These are phyloP conservation scores for Lecanosticta acicola DNA, from an alignment of 2,329 filamentous ascomycete species.

Conservation along the genomic window DNA sequence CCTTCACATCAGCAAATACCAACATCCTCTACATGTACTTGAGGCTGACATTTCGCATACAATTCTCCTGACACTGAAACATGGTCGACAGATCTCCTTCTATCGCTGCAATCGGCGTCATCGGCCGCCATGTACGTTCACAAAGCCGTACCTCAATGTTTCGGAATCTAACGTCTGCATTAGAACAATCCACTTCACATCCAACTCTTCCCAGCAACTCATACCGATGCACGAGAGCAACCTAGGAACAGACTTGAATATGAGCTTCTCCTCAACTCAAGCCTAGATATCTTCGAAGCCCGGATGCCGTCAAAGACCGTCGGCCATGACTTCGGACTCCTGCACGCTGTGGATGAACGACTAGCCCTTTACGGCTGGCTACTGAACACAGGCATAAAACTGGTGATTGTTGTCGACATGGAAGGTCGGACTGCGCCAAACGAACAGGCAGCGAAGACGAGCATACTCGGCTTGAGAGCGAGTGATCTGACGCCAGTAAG, in stretches of 20 bases:
- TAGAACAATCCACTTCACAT: conserved; percentile 97
- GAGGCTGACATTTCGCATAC: neutral
- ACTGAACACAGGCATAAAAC: conserved; percentile 89
- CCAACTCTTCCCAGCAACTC: conserved; percentile 70
- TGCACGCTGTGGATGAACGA: conserved; percentile 90
- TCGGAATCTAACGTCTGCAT: conserved; percentile 9
- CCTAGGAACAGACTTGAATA: conserved; percentile 75
- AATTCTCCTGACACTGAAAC: neutral
- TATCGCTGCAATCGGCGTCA: conserved; percentile 88
- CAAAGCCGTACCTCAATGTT: neutral
- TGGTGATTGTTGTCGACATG: conserved; percentile 88
- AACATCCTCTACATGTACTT: neutral
- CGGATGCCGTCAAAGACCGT: conserved; percentile 66
- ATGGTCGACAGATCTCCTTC: conserved; percentile 56
- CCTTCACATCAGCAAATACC: neutral
- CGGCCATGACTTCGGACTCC: conserved; percentile 81
- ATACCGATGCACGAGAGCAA: conserved; percentile 18
- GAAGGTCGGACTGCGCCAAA: conserved; percentile 57
- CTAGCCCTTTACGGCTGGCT: conserved; percentile 93
- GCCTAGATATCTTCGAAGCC: conserved; percentile 88
- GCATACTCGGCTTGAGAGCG: conserved; percentile 66
- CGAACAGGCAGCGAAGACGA: conserved; percentile 28
- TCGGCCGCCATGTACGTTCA: conserved; percentile 75
- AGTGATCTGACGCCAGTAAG: conserved; percentile 78
- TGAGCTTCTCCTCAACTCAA: conserved; percentile 82